A percentile compares a stretch with the other conserved stretches of the same genome.
phyloP scores from a whole-genome alignment of 2,329 filamentous ascomycete species.

The Xylariales sp. region DNA sequence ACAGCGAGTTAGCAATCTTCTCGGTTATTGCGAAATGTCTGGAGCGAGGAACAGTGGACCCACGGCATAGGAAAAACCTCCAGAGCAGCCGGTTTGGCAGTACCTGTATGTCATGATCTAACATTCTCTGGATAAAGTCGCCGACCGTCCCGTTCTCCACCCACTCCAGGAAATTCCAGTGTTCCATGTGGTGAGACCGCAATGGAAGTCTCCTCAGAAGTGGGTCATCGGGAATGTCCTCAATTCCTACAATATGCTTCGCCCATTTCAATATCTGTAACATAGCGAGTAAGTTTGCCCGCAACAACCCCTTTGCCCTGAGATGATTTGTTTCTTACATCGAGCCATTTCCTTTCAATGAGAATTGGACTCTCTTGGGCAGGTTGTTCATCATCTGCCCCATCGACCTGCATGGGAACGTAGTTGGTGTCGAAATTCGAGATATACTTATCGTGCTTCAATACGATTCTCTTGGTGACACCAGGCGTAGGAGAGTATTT shows the following conservation, averaged over 20 bases:
- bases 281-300: neutral
- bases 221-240: neutral
- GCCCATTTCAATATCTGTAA: neutral
- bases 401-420: neutral
- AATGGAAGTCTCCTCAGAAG: neutral
- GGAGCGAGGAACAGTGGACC: neutral
- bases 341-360: neutral
- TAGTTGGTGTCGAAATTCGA: neutral
- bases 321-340: neutral
- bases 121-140: neutral
- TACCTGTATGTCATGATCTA: neutral
- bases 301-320: neutral
- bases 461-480: neutral
- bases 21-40: neutral
- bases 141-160: neutral
- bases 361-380: neutral
- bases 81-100: neutral
- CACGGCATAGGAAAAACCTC: neutral
- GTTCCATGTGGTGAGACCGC: neutral
- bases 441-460: neutral
- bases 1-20: neutral
- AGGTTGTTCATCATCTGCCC: neutral
- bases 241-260: neutral
- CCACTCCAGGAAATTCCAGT: neutral
- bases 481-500: neutral